Evolutionary conservation across 2,329 filamentous ascomycete genomes (phyloP).

Genomic region (Nemania abortiva): DNA sequence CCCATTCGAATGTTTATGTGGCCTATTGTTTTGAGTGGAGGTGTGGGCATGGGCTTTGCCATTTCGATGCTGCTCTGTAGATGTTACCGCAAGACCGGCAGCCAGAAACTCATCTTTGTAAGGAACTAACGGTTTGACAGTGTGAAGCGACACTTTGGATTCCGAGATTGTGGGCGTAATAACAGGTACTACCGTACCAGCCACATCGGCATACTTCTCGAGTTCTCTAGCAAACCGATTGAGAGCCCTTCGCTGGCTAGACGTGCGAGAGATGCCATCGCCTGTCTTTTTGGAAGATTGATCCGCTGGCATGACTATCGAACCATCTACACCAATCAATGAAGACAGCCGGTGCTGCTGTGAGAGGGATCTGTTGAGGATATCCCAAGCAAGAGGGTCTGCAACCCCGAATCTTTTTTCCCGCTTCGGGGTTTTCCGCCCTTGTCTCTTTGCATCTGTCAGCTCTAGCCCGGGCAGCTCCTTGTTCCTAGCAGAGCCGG

Average conservation of each 20-base stretch:
- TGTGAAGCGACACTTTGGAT: slow-evolving; percentile 61
- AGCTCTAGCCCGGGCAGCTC: not conserved
- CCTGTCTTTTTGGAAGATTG: slow-evolving; percentile 23
- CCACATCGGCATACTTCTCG: slow-evolving; percentile 56
- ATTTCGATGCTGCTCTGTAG: slow-evolving; percentile 57
- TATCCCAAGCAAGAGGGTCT: slow-evolving; percentile 58
- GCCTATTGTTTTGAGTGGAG: slow-evolving; percentile 16
- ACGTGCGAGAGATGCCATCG: slow-evolving; percentile 55
- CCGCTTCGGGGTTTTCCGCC: slow-evolving; percentile 35
- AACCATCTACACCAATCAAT: slow-evolving; percentile 45
- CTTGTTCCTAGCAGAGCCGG: slow-evolving; percentile 8
- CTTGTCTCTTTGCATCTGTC: slow-evolving; percentile 25
- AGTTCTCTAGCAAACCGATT: slow-evolving; percentile 58
- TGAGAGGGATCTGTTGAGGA: slow-evolving; percentile 59
- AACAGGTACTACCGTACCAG: slow-evolving; percentile 52
- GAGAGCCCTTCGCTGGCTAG: slow-evolving; percentile 58
- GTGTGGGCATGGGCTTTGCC: slow-evolving; percentile 35
- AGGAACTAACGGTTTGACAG: slow-evolving; percentile 65
- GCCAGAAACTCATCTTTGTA: slow-evolving; percentile 65
- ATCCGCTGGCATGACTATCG: not conserved
- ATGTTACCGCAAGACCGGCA: slow-evolving; percentile 69
- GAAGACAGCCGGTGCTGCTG: slow-evolving; percentile 60
- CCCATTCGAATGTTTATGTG: slow-evolving; percentile 12
- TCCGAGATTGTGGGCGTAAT: slow-evolving; percentile 57
- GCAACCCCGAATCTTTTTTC: slow-evolving; percentile 51